Evolutionary conservation across 805 yeast genomes (phyloP).

Genomic region (Spathaspora passalidarum): DNA sequence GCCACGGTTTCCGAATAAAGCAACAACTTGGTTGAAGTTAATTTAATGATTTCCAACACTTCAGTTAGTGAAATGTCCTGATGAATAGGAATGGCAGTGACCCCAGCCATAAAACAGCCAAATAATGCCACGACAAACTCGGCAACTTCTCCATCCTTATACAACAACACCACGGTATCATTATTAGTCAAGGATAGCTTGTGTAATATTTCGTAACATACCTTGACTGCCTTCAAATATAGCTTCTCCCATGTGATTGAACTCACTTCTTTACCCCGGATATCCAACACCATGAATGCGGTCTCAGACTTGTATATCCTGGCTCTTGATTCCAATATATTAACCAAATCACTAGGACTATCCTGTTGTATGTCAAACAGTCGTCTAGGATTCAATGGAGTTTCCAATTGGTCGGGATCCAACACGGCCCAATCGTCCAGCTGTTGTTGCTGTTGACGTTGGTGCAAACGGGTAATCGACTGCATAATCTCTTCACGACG

Average conservation of each 20-base stretch:
- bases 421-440: constrained; percentile 15
- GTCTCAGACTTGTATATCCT: constrained; percentile 55
- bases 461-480: constrained; percentile 32
- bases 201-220: constrained; percentile 79
- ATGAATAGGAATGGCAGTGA: constrained; percentile 91
- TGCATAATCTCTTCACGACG: constrained; percentile 44
- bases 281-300: constrained; percentile 72
- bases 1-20: constrained; percentile 77
- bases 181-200: constrained; percentile 71
- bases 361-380: constrained; percentile 8
- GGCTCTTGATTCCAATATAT: constrained; percentile 72
- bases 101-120: constrained; percentile 91
- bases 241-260: constrained; percentile 89
- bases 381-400: constrained; percentile 63
- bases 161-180: constrained; percentile 81
- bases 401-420: constrained; percentile 43
- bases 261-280: constrained; percentile 74
- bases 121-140: constrained; percentile 84
- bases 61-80: constrained; percentile 68
- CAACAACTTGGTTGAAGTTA: constrained; percentile 74
- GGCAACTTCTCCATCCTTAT: constrained; percentile 76
- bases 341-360: constrained; percentile 51
- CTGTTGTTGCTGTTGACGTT: constrained; percentile 23
- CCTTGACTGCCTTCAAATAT: constrained; percentile 76
- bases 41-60: constrained; percentile 64